Evolutionary conservation across 164 flowering plant genomes (phyloP), one percentile per base, ranked within the genome.

Genomic region (Nymphaea colorata): DNA sequence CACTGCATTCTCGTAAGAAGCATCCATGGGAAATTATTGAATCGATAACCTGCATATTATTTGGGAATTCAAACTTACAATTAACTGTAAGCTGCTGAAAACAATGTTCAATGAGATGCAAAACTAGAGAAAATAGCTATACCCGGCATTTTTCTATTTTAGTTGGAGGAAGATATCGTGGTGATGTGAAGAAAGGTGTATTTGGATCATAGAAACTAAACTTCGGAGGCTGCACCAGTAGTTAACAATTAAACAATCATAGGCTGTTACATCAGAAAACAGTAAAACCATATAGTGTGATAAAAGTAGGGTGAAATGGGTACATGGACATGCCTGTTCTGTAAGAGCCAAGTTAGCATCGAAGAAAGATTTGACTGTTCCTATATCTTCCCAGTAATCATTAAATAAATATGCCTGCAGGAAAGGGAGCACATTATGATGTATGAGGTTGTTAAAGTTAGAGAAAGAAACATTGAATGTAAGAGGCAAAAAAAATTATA

Each of bases 311-410:
- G 8, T 51, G 12, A 16, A 61, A 61, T 17, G 18, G 7, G 7
- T 8, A 61, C 10, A 61, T 10, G 11, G 64, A 61, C 64, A 61
- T 17, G 42, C 97, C 96, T 91, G 87, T 70, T 84, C 85, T 18
- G 98, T 86, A 51, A 94, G 96, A 72, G 96, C 96, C 80, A 94
- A 81, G 73, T 94, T 94, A 41, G 99, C 86, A 65, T 91, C 89
- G 66, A 87, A 90, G 77, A 94, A 90, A 12, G 98, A 88, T 77
- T 85, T 80, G 44, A 94, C 73, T 4, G 96, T 90, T 76, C 99
- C 99, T 76, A 94, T 94, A 73, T 94, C 98, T 76, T 94, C 99
- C 99, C 99, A 94, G 76, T 94, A 91, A 73, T 94, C 99, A 64
- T 79, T 86, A 74, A 91, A 94, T 45, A 94, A 73, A 79, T 86